Evolutionary conservation across 2,329 filamentous ascomycete genomes (phyloP).

Genomic region (Curvularia sp.): DNA sequence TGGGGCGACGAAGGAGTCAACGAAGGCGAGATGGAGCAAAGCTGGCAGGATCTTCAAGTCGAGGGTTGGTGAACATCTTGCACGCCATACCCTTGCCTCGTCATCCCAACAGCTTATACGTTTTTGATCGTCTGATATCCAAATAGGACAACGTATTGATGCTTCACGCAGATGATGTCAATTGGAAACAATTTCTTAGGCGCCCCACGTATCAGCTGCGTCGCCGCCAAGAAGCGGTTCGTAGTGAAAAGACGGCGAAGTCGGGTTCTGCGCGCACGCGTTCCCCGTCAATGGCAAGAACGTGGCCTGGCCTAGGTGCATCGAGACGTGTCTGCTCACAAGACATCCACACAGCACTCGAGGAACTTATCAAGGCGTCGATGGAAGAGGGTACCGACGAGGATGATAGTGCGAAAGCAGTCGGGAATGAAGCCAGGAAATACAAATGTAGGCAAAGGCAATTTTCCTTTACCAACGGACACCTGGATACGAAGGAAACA

Average conservation of each 20-base stretch:
- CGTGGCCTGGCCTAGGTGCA: constrained; percentile 1
- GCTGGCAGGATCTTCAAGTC: constrained; percentile 36
- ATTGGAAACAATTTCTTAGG: constrained; percentile 3
- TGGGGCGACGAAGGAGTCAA: constrained; percentile 42
- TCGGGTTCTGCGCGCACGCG: constrained; percentile 8
- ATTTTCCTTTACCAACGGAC: background rate
- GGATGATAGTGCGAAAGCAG: background rate
- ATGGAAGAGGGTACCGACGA: constrained; percentile 11
- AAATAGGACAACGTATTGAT: constrained; percentile 15
- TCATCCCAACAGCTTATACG: background rate
- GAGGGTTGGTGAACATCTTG: constrained; percentile 40
- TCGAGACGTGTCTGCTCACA: background rate
- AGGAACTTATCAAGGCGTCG: constrained; percentile 18
- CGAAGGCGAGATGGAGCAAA: constrained; percentile 34
- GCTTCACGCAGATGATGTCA: constrained; percentile 10
- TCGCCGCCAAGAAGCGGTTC: constrained; percentile 12
- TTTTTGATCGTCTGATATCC: background rate
- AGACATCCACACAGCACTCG: constrained; percentile 13
- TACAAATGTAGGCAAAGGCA: background rate
- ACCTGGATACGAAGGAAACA: background rate
- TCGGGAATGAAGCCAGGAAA: background rate
- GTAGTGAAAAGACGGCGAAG: constrained; percentile 8
- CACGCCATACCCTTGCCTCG: constrained; percentile 3
- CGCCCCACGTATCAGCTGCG: constrained; percentile 4
- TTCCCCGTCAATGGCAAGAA: constrained; percentile 2